These are phyloP conservation scores for Alternaria ventricosa DNA, from an alignment of 2,329 filamentous ascomycete species.

Conservation along the genomic window DNA sequence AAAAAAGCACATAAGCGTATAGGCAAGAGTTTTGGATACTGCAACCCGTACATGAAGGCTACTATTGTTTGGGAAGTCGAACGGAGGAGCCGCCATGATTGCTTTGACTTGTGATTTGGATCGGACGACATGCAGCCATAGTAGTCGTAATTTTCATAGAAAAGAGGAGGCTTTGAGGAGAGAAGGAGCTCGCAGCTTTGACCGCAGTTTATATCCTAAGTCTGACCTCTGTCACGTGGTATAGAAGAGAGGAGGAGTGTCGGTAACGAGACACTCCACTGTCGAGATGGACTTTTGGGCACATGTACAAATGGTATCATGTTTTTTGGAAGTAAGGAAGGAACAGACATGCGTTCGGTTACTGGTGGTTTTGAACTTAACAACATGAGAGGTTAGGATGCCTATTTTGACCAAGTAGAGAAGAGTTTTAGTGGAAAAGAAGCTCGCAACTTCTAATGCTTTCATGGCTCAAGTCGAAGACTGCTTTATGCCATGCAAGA, in stretches of 20 bases:
- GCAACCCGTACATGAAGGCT: background rate
- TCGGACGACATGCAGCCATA: background rate
- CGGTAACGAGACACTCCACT: background rate
- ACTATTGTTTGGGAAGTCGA: background rate
- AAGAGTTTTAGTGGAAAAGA: background rate
- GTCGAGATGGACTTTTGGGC: background rate
- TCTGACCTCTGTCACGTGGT: background rate
- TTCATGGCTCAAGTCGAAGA: background rate
- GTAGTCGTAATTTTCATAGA: background rate
- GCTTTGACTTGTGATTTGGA: too few species aligned
- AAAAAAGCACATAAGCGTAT: background rate
- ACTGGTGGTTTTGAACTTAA: too few species aligned
- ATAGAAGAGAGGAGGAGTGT: background rate
- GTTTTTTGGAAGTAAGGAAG: background rate
- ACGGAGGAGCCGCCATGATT: background rate
- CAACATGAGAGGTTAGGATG: background rate
- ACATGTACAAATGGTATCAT: background rate
- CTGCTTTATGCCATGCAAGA: background rate
- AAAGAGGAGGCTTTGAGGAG: too few species aligned
- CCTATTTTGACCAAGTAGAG: background rate
- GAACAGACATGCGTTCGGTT: too few species aligned
- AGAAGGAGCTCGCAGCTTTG: background rate
- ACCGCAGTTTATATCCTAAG: fast-evolving
- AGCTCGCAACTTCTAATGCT: background rate
- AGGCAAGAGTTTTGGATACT: background rate